Evolutionary conservation across 2,329 filamentous ascomycete species (phyloP).

Genomic region (Pseudogymnoascus sp.): DNA sequence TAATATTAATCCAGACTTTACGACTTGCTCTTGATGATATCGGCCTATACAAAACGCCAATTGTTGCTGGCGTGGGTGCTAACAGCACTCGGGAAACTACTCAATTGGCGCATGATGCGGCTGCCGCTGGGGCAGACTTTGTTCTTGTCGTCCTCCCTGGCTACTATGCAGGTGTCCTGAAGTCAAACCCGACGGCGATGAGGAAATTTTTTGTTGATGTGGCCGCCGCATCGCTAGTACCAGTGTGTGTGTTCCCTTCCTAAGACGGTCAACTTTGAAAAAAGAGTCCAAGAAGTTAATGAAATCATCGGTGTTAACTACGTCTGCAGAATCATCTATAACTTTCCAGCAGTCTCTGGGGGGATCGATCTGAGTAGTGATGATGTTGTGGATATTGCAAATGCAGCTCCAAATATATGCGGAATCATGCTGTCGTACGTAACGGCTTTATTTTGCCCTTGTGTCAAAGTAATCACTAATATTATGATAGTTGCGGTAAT

Average conservation of each 20-base stretch:
- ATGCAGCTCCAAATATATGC: slow-evolving; percentile 19
- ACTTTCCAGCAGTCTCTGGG: slow-evolving; percentile 20
- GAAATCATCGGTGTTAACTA: background rate
- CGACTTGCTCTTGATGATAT: slow-evolving; percentile 33
- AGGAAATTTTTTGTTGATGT: slow-evolving; percentile 22
- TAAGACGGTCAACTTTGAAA: background rate
- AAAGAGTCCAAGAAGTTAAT: background rate
- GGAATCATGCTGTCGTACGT: slow-evolving; percentile 18
- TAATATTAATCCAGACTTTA: slow-evolving; percentile 35
- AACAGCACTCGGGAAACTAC: slow-evolving; percentile 32
- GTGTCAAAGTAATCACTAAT: background rate
- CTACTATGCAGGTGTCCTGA: slow-evolving; percentile 15
- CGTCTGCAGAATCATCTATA: slow-evolving; percentile 20
- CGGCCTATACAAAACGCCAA: slow-evolving; percentile 31
- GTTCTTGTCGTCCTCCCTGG: slow-evolving; percentile 17
- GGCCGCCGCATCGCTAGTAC: slow-evolving; percentile 18
- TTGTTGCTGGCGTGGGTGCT: slow-evolving; percentile 40
- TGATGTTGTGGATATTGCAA: slow-evolving; percentile 18
- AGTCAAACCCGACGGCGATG: slow-evolving; percentile 14
- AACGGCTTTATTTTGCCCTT: background rate
- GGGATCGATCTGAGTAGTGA: slow-evolving; percentile 23
- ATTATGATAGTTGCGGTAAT: slow-evolving; percentile 16
- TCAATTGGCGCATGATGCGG: slow-evolving; percentile 32
- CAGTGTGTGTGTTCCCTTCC: slow-evolving; percentile 14
- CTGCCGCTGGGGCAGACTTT: slow-evolving; percentile 30